Base-by-base conservation (phyloP, 2,329 filamentous ascomycete species). In the Eutypella sp. region DNA sequence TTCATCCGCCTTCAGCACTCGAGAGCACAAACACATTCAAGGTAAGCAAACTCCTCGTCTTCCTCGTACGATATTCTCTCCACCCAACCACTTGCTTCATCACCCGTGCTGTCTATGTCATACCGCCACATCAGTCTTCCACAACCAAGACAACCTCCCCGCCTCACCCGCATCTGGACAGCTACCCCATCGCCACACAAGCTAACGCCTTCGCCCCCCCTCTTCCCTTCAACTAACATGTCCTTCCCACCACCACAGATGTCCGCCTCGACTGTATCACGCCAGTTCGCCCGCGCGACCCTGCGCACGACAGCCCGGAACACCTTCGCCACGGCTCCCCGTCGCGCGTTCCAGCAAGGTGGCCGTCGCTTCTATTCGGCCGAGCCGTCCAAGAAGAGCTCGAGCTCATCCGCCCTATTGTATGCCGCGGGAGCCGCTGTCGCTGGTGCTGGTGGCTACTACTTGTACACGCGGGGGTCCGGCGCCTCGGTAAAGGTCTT, bases 311-410 rank as follows among this genome's bases (percentile, higher is more conserved):
- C 75, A 44, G 69, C 79, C 38, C 81, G 78, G 59, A 78, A 73
- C 60, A 73, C 79, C 54, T 77, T 87, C 65, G 70, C 74, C 55
- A 72, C 76, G 45, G 73, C 76, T 39, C 75, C 78, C 45, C 80
- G 85, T 57, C 79, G 85, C 59, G 77, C 81, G 56, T 84, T 90
- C 75, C 86, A 85, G 67, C 81, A 84, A 63, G 76, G 84, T 60
- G 81, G 81, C 60, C 86, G 84, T 57, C 87, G 89, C 56, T 84
- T 83, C 69, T 95, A 95, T 72, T 85, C 90, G 38, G 85, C 86
- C 46, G 83, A 82, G 68, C 70, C 81, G 44, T 69, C 73, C 57
- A 74, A 78, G 67, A 74, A 78, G 67, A 68, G 72, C 52, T 72
- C 74, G 47, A 67, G 67, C 49, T 69, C 69, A 13, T 69, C 67